phyloP scores from a whole-genome alignment of 2,329 filamentous ascomycete genomes.

The Onygenales sp. region DNA sequence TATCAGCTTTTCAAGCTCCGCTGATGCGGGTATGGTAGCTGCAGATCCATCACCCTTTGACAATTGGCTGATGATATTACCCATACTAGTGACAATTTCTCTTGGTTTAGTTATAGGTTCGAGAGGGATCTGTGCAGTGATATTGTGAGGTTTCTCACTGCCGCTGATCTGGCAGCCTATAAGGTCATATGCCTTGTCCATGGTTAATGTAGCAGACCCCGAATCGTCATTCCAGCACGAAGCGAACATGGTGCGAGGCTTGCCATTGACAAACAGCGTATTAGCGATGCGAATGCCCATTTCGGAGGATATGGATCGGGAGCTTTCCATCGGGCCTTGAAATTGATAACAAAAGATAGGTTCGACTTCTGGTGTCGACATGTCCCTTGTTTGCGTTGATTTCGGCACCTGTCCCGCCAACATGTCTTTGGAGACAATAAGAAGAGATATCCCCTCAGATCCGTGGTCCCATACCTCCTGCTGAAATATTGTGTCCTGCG shows the following conservation, averaged over 20 bases:
- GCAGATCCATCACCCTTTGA: slow-evolving; percentile 21
- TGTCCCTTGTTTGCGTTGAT: slow-evolving; percentile 19
- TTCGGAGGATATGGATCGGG: slow-evolving; percentile 16
- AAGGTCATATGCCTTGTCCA: slow-evolving; percentile 21
- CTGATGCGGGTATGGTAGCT: slow-evolving; percentile 29
- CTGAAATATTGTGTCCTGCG: too few species aligned
- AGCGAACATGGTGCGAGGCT: slow-evolving; percentile 29
- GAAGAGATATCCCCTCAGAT: slow-evolving; percentile 26
- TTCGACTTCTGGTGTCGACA: slow-evolving; percentile 19
- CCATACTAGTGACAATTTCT: slow-evolving; percentile 32
- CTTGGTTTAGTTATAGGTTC: slow-evolving; percentile 27
- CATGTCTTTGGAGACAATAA: slow-evolving; percentile 17
- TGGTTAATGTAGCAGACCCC: slow-evolving; percentile 11
- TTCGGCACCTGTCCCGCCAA: slow-evolving; percentile 22
- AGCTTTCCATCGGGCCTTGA: slow-evolving; percentile 5
- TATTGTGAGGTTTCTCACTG: slow-evolving; percentile 9
- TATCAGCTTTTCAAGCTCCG: slow-evolving; percentile 32
- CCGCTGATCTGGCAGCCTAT: slow-evolving; percentile 22
- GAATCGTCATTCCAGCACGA: slow-evolving; percentile 24
- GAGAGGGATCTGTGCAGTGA: slow-evolving; percentile 23
- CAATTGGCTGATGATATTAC: slow-evolving; percentile 33
- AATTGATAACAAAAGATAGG: slow-evolving; percentile 23
- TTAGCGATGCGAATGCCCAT: slow-evolving; percentile 32
- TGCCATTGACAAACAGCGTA: slow-evolving; percentile 33
- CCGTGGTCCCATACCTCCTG: slow-evolving; percentile 8